Percentiles rank a stretch among this genome's conserved stretches.
phyloP scores from a whole-genome alignment of 73 alveolate species.

The Urostyla sp. region DNA sequence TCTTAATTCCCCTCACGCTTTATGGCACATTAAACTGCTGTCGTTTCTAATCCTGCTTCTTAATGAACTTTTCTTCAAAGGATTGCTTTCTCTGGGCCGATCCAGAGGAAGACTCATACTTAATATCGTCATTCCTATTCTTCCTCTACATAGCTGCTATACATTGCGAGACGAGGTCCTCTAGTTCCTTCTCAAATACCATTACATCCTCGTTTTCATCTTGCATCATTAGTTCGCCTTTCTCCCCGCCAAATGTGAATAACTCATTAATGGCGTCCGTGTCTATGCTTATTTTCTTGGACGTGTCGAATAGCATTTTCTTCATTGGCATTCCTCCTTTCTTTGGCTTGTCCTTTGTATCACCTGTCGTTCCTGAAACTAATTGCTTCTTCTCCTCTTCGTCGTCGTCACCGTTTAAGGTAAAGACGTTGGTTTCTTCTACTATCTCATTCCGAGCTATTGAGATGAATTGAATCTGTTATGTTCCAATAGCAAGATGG shows the following conservation, averaged over 20 bases:
- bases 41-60: not conserved
- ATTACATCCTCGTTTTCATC: conserved; percentile 57
- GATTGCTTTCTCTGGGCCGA: not conserved
- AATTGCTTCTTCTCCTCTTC: not conserved
- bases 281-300: conserved; percentile 37
- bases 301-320: conserved; percentile 16
- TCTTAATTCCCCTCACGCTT: conserved; percentile 64
- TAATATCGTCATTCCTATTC: conserved; percentile 46
- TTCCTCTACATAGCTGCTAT: conserved; percentile 64
- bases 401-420: too few relatives aligned
- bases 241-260: conserved; percentile 65
- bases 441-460: not conserved
- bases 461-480: too few relatives aligned
- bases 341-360: conserved; percentile 35
- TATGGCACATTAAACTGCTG: conserved; percentile 60
- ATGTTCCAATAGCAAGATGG: not conserved
- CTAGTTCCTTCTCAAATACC: conserved; percentile 49
- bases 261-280: conserved; percentile 68
- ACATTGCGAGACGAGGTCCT: conserved; percentile 60
- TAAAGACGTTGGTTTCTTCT: too few relatives aligned
- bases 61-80: not conserved
- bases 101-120: not conserved
- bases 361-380: conserved; percentile 31
- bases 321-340: conserved; percentile 23
- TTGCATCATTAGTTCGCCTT: conserved; percentile 57